Evolutionary conservation across 768 basidiomycete genomes (phyloP), one percentile per base, ranked within the genome.

Genomic region (Leccinum aurantiacum): DNA sequence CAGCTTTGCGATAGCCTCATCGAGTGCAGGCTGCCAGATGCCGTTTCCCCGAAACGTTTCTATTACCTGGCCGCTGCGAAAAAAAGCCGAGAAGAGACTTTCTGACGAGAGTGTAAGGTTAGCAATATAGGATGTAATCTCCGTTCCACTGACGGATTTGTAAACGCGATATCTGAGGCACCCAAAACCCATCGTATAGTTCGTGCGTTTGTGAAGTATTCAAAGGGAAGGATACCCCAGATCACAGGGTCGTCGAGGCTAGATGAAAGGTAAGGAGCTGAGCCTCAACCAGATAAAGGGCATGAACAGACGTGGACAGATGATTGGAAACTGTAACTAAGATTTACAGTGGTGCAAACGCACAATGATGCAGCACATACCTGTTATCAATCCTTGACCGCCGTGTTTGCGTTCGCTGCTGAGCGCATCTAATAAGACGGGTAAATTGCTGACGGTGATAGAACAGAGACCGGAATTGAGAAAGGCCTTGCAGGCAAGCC

Each of bases 81-180:
- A 97, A 79, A 97, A 96, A 56, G 82, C 78, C 0, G 90, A 89
- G 78, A 90, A 87, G 49, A 92, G 64, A 73, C 93, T 95, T 72
- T 71, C 80, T 82, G 71, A 56, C 67, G 62, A 53, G 58, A 61
- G 46, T 6, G 53, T 29, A 53, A 55, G 37, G 60, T 75, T 54
- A 74, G 59, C 33, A 35, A 19, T n/a, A 51, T 8, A 17, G 13
- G 48, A 50, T 15, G 62, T 46, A 38, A 61, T 56, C n/a, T 29
- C 52, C 35, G 24, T 17, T 54, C 11, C 19, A 75, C 88, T 78
- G 69, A 93, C 88, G 89, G 86, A 74, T 94, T 96, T 5, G 92
- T 97, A 74, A 97, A 98, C 80, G 96, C 88, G 69, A 98, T 86
- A 59, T 98, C 95, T 7, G 90, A 88, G 10, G 93, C 93, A 37